These are phyloP conservation scores for Kwoniella newhampshirensis DNA, from an alignment of 768 basidiomycete genomes.

Conservation along the genomic window DNA sequence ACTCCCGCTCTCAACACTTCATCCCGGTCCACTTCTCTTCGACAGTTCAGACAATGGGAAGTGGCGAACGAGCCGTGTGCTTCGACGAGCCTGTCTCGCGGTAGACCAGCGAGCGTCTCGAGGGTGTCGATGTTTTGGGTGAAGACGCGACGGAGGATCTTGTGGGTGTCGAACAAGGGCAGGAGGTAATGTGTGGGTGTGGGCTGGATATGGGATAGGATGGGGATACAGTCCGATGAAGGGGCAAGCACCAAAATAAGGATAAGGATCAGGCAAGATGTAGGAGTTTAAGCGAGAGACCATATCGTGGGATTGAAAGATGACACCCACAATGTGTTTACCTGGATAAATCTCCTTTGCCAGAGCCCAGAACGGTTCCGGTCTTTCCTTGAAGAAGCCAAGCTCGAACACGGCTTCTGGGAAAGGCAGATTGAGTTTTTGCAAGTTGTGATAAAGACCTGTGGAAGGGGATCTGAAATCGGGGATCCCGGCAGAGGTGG, in stretches of 20 bases:
- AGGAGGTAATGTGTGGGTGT: conserved; percentile 89
- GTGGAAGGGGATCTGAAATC: conserved; percentile 86
- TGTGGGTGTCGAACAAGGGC: conserved; percentile 69
- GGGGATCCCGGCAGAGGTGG: conserved; percentile 56
- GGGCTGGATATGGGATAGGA: conserved; percentile 80
- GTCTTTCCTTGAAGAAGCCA: conserved; percentile 74
- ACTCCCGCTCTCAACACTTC: conserved; percentile 67
- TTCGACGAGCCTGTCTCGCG: conserved; percentile 74
- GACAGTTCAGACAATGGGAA: conserved; percentile 79
- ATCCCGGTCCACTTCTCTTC: conserved; percentile 61
- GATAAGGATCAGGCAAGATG: neutral
- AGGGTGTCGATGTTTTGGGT: conserved; percentile 71
- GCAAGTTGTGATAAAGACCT: conserved; percentile 59
- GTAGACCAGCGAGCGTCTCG: conserved; percentile 78
- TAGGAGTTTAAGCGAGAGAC: neutral
- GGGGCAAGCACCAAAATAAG: too few species aligned
- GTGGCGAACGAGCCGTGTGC: conserved; percentile 94
- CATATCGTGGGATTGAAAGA: too few species aligned
- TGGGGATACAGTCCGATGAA: conserved; percentile 76
- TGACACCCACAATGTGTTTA: conserved; percentile 53
- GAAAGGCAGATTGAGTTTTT: conserved; percentile 61
- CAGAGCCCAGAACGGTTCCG: conserved; percentile 74
- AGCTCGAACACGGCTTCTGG: conserved; percentile 97
- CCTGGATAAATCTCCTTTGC: conserved; percentile 93
- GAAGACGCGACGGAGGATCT: conserved; percentile 60